Conservation (phyloP, 2,329 filamentous ascomycete genomes). For the Albophoma yamanashiensis region DNA sequence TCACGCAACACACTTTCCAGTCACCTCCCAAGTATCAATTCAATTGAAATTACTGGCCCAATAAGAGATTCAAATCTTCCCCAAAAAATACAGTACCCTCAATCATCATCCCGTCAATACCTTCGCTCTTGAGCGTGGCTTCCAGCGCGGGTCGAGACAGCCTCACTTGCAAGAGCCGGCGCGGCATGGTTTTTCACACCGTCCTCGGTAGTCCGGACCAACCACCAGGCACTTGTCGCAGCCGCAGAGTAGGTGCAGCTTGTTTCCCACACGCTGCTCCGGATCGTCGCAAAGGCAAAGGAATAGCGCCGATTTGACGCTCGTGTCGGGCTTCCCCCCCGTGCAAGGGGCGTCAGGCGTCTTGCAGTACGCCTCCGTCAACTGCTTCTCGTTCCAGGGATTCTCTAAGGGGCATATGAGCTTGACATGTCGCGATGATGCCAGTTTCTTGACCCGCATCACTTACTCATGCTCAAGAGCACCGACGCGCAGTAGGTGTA, state of each 20-base stretch:
- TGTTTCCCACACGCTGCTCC: constrained; percentile 20
- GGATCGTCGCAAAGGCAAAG: constrained; percentile 26
- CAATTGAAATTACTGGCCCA: neutral
- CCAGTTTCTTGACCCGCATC: too few species aligned
- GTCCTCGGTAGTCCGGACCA: constrained; percentile 26
- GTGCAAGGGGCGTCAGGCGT: constrained; percentile 24
- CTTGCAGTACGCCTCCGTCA: constrained; percentile 24
- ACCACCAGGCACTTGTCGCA: constrained; percentile 28
- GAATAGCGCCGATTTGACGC: constrained; percentile 21
- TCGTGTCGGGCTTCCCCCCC: constrained; percentile 16
- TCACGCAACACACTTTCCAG: neutral
- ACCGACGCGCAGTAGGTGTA: constrained; percentile 31
- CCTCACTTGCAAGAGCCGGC: constrained; percentile 9
- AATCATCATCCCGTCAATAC: neutral
- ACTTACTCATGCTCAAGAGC: constrained; percentile 24
- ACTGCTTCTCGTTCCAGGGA: constrained; percentile 21
- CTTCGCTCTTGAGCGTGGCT: neutral
- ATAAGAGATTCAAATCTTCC: neutral
- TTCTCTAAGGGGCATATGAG: constrained; percentile 12
- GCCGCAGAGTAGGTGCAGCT: constrained; percentile 26
- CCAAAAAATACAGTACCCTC: neutral
- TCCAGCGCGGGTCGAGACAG: neutral
- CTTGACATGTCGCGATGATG: neutral
- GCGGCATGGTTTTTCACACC: constrained; percentile 25
- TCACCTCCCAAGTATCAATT: neutral